These are phyloP conservation scores for Penicillium atrosanguineum DNA, from an alignment of 495 filamentous ascomycete genomes.

Conservation along the genomic window DNA sequence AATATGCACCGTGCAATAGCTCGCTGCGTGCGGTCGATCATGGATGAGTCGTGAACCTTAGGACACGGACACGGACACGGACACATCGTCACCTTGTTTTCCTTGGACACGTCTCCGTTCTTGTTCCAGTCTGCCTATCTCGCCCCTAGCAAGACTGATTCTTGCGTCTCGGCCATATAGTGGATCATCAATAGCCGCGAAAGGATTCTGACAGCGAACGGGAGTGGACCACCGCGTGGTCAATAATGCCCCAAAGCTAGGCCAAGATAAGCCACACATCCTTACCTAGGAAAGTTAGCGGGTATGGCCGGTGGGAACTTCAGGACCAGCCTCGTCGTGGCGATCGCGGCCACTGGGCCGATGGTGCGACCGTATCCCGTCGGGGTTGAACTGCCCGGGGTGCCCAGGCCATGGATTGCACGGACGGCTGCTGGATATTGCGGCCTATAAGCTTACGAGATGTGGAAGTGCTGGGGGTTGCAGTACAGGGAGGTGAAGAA, in stretches of 20 bases:
- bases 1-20: background rate
- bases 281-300: background rate
- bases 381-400: background rate
- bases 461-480: background rate
- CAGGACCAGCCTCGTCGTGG: background rate
- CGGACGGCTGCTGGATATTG: background rate
- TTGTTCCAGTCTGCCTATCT: background rate
- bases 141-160: background rate
- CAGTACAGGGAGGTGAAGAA: background rate
- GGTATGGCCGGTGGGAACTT: background rate
- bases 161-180: background rate
- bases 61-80: background rate
- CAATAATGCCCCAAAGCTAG: too few relatives aligned
- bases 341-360: background rate
- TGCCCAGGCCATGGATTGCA: background rate
- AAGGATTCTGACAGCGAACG: slow-evolving; percentile 12
- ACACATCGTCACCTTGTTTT: background rate
- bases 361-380: background rate
- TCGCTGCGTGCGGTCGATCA: background rate
- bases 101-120: background rate
- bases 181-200: background rate
- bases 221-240: slow-evolving; percentile 6
- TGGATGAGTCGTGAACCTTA: background rate
- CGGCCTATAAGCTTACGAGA: slow-evolving; percentile 3
- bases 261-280: too few relatives aligned